Evolutionary conservation across 2,329 filamentous ascomycete species (phyloP), one percentile per base, ranked within the genome.

Genomic region (Ceratocystis alfenasii): DNA sequence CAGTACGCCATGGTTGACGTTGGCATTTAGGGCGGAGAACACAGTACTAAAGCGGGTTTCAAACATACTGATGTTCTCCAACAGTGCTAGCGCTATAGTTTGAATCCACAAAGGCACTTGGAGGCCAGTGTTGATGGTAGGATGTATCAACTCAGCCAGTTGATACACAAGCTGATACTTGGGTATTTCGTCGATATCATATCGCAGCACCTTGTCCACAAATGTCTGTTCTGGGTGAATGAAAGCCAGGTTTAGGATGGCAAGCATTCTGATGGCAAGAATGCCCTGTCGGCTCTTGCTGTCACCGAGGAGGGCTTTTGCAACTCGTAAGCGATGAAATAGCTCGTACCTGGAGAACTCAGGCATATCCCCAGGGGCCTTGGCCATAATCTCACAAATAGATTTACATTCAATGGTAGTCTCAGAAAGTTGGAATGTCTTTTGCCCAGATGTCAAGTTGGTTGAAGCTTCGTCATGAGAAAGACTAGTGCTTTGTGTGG

Each of bases 1-100:
- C 57, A 99, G 81, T 36, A 97, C 88, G 15, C 94, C 95, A 71
- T 99, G 95, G 71, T 95, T 97, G 46, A 97, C 93, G 70, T 93
- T 96, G 65, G 95, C 90, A 72, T 91, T 95, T 53, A 99, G 79
- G n/a, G 94, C 91, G 53, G 90, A 86, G 69, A 91, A 86, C 28
- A 99, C 87, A 73, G 99, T 94, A 44, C 85, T 79, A 36, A 87
- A 83, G 72, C 90, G 92, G 66, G 81, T 78, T 71, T 88, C 87
- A 73, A 90, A 90, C 72, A 85, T 88, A 5, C 89, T 85, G 66
- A 99, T 80, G n/a, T 90, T 89, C 73, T 96, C 91, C 63, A 99
- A 79, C 0, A 93, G 83, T 63, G 85, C 83, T 64, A 99, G 79
- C 6, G 90, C 89, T 68, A 92, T 85, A 1, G 90, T 89, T 74